Conservation (phyloP, 2,329 filamentous ascomycete genomes). For the Botrytis paeoniae region DNA sequence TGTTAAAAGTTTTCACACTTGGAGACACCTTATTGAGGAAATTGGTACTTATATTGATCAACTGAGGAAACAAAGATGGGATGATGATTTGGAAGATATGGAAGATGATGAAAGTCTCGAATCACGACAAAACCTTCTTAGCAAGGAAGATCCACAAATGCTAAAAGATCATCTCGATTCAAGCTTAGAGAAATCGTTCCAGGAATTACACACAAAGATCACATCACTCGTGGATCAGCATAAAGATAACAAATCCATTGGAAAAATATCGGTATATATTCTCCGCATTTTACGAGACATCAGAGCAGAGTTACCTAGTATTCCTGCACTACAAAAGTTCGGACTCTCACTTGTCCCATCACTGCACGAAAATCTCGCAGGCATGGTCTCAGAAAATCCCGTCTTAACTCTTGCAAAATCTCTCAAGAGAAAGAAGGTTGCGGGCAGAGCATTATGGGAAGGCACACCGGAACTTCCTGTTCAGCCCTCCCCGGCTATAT, state of each 20-base stretch:
- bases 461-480: slow-evolving; percentile 70
- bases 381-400: slow-evolving; percentile 48
- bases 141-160: slow-evolving; percentile 65
- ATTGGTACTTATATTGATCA: slow-evolving; percentile 61
- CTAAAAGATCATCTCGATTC: slow-evolving; percentile 58
- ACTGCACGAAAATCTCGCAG: slow-evolving; percentile 61
- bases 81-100: slow-evolving; percentile 67
- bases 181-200: slow-evolving; percentile 56
- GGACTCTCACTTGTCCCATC: slow-evolving; percentile 58
- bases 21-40: slow-evolving; percentile 70
- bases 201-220: slow-evolving; percentile 56
- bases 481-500: slow-evolving; percentile 73
- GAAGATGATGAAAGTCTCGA: slow-evolving; percentile 72
- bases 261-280: slow-evolving; percentile 60
- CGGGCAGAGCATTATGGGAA: slow-evolving; percentile 74
- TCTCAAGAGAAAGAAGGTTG: slow-evolving; percentile 48
- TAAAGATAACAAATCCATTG: slow-evolving; percentile 47
- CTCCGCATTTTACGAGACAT: slow-evolving; percentile 74
- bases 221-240: slow-evolving; percentile 48
- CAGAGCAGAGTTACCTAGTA: slow-evolving; percentile 59
- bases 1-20: slow-evolving; percentile 63
- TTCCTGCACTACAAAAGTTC: slow-evolving; percentile 51
- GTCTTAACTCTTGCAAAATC: slow-evolving; percentile 48
- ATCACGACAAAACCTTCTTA: slow-evolving; percentile 63
- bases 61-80: slow-evolving; percentile 68